Evolutionary conservation across 2,329 filamentous ascomycete genomes (phyloP).

Genomic region (Didymella arachidicola): DNA sequence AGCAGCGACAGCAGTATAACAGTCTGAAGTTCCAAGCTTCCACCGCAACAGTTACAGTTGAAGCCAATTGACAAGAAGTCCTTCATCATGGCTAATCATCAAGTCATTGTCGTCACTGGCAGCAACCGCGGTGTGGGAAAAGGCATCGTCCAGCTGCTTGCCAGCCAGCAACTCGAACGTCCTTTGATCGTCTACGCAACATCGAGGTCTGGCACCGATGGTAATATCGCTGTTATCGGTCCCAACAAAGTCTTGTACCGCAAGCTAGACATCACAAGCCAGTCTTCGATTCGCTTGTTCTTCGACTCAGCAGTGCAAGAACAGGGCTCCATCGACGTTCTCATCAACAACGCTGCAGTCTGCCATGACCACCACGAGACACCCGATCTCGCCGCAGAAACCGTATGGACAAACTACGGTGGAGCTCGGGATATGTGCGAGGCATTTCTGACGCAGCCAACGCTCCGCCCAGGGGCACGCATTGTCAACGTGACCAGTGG

Average conservation of each 20-base stretch:
- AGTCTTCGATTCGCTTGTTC: conserved; percentile 22
- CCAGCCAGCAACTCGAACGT: conserved; percentile 16
- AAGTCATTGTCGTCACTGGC: conserved; percentile 31
- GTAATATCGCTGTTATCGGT: neutral
- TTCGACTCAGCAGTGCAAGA: conserved; percentile 14
- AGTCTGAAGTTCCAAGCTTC: neutral
- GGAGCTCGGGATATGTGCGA: conserved; percentile 27
- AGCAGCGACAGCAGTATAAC: neutral
- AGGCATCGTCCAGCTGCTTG: conserved; percentile 28
- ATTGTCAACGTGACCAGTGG: conserved; percentile 31
- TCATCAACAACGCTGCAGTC: conserved; percentile 33
- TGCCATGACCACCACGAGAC: conserved; percentile 24
- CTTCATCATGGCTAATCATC: conserved; percentile 16
- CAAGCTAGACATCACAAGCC: conserved; percentile 24
- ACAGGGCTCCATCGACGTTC: conserved; percentile 22
- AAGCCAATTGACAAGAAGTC: neutral
- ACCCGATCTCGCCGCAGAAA: conserved; percentile 16
- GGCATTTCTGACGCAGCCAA: conserved; percentile 20
- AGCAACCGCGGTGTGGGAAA: conserved; percentile 29
- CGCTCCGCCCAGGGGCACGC: conserved; percentile 17
- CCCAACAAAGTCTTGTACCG: conserved; percentile 23
- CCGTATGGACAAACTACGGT: conserved; percentile 25
- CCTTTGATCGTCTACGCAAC: conserved; percentile 31
- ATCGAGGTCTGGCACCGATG: conserved; percentile 22
- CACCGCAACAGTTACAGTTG: neutral